Evolutionary conservation across 2,329 filamentous ascomycete genomes (phyloP).

Genomic region (Raffaelea deltoideospora): DNA sequence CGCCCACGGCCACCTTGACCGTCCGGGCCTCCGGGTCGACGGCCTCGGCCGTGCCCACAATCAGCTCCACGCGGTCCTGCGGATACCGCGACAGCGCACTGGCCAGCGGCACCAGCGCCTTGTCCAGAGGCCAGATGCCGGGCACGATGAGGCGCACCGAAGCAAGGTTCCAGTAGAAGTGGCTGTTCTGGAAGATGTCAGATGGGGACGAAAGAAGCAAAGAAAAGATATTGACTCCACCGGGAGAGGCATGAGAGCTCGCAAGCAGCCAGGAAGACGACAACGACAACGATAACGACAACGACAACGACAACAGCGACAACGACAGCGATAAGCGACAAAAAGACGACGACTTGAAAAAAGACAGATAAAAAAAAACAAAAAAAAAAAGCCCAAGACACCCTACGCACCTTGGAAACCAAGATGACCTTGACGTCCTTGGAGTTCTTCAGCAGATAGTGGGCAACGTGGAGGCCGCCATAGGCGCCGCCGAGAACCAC

Average conservation of each 20-base stretch:
- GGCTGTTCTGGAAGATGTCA: conserved; percentile 26
- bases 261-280: no score
- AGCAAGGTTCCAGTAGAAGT: conserved; percentile 45
- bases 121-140: conserved; percentile 29
- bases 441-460: conserved; percentile 35
- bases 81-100: conserved; percentile 35
- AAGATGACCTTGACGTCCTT: conserved; percentile 37
- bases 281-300: no score
- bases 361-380: no score
- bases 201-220: neutral
- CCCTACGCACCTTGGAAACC: conserved; percentile 35
- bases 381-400: no score
- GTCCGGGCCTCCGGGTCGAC: conserved; percentile 26
- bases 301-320: no score
- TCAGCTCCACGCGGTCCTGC: conserved; percentile 30
- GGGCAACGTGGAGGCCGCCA: conserved; percentile 36
- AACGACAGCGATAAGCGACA: neutral
- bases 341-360: no score
- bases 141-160: conserved; percentile 40
- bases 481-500: conserved; percentile 39
- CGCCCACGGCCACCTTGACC: conserved; percentile 22
- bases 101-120: conserved; percentile 33
- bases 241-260: no score
- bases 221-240: neutral
- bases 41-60: conserved; percentile 32